Evolutionary conservation across 495 filamentous ascomycete species (phyloP).

Genomic region (Cercophora sp.): DNA sequence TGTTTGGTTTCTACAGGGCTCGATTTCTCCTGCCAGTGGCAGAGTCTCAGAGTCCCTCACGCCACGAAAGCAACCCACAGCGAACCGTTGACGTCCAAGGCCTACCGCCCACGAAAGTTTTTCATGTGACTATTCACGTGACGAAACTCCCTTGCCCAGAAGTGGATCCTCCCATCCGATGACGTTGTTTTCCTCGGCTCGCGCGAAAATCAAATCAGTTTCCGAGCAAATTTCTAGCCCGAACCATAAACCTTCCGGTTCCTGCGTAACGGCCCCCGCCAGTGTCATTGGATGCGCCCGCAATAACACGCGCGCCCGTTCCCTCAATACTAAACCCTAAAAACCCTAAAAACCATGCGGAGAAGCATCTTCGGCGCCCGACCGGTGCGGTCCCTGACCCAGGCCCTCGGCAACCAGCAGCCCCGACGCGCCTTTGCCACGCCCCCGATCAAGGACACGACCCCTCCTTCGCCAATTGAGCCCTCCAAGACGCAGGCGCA

Average conservation of each 20-base stretch:
- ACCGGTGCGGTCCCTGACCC: slow-evolving; percentile 21
- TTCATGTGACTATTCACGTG: not conserved
- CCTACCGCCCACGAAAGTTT: too few species aligned
- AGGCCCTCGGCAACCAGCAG: slow-evolving; percentile 17
- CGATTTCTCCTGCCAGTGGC: too few species aligned
- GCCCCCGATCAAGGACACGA: slow-evolving; percentile 11
- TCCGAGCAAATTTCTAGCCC: slow-evolving; percentile 8
- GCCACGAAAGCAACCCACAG: too few species aligned
- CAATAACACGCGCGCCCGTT: too few species aligned
- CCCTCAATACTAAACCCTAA: not conserved
- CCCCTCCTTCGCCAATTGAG: slow-evolving; percentile 18
- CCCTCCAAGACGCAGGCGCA: slow-evolving; percentile 28
- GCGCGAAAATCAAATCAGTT: slow-evolving; percentile 6
- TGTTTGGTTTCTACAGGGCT: too few species aligned
- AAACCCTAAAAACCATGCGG: slow-evolving; percentile 18
- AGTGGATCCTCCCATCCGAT: not conserved
- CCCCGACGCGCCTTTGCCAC: slow-evolving; percentile 24
- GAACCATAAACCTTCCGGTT: not conserved
- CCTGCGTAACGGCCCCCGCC: not conserved
- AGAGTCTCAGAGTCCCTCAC: too few species aligned
- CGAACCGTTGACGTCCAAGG: too few species aligned
- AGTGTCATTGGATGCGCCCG: not conserved
- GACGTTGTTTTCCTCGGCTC: slow-evolving; percentile 9
- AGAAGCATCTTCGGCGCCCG: slow-evolving; percentile 22
- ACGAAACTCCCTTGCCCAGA: not conserved